phyloP scores from a whole-genome alignment of 2,329 filamentous ascomycete species.

The Diaporthe citri region DNA sequence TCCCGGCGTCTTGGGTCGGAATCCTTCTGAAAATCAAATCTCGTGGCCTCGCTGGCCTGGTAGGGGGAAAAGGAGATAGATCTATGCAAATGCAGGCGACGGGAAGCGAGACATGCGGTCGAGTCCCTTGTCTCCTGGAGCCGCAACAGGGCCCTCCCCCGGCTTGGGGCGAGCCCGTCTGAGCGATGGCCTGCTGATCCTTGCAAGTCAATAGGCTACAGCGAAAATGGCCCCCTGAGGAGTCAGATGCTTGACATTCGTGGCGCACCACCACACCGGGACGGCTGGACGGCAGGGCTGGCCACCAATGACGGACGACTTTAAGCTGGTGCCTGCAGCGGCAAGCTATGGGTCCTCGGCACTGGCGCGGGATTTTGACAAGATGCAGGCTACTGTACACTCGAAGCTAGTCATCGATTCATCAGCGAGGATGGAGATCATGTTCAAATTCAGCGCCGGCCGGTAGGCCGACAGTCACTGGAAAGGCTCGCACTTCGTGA shows the following conservation, averaged over 20 bases:
- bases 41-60: neutral
- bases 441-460: neutral
- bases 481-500: neutral
- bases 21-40: conserved; percentile 15
- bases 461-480: neutral
- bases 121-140: conserved; percentile 1
- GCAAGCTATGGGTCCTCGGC: conserved; percentile 20
- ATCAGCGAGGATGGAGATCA: neutral
- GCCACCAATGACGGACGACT: conserved; percentile 28
- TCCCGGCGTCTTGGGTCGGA: conserved; percentile 1
- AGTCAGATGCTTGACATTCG: conserved; percentile 25
- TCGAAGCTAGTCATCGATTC: neutral
- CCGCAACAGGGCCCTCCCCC: neutral
- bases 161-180: neutral
- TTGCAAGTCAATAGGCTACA: conserved; percentile 25
- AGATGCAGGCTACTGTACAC: conserved; percentile 1
- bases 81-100: neutral
- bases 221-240: neutral
- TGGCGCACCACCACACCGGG: conserved; percentile 16
- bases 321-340: conserved; percentile 34
- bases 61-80: conserved; percentile 18
- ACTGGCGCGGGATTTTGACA: neutral
- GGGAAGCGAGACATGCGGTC: conserved; percentile 12
- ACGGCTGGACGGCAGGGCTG: neutral
- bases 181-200: neutral